Evolutionary conservation across 768 basidiomycete genomes (phyloP), one percentile per base, ranked within the genome.

Genomic region (Clathrus columnatus): DNA sequence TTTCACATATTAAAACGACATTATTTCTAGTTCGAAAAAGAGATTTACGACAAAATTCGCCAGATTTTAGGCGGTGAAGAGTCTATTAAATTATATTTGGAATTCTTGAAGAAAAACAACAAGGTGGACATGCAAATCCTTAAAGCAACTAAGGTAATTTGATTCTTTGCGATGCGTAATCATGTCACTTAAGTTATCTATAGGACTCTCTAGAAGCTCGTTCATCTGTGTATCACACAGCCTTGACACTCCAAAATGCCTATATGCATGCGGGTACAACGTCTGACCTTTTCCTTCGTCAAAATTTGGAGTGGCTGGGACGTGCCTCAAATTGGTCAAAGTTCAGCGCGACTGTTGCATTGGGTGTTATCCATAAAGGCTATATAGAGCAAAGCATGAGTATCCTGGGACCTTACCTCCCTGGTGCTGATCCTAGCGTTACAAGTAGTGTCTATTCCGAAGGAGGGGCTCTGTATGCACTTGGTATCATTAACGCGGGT

Each of bases 191-290:
- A 47, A n/a, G 7, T 32, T 23, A 32, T 4, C 51, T 53, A 4
- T 59, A 93, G 91, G 93, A 97, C 50, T 82, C 84, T 1, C 76
- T 98, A 20, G 95, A 97, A 64, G 81, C 92, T 24, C 87, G 95
- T 32, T 94, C 91, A 21, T 98, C 95, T 18, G 91, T 99, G 65
- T 98, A 93, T 68, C 96, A 99, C 71, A 93, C 91, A 5, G 93
- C 96, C 4, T 80, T 99, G 60, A 93, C 93, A 7, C 80, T 99
- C 56, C 90, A 94, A 68, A 97, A 99, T 68, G 93, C 96, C 1
- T 98, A 94, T 68, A 94, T 95, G 83, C 86, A 96, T 65, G 84
- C 95, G n/a, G 96, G 96, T 47, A 99, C 96, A 2, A 92, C 93
- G 0, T 94, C 93, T 1, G 96, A 99, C 64, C 67, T 79, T 23